Base-by-base conservation (phyloP, 768 basidiomycete species). In the Rhodotorula taiwanensis region DNA sequence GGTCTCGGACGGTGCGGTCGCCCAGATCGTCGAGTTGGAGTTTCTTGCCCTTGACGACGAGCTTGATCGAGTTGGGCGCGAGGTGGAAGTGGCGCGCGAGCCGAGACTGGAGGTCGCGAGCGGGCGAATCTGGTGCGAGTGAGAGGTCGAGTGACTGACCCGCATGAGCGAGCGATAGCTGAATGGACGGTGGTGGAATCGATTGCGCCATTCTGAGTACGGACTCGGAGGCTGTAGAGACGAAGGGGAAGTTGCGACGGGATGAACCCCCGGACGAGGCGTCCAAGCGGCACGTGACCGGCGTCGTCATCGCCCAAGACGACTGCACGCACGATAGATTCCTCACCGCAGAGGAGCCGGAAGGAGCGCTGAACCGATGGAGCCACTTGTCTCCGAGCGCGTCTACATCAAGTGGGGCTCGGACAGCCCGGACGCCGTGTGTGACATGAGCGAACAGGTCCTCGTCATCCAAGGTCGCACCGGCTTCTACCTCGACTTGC, bases 41-140 rank as follows among this genome's bases (percentile, higher is more conserved):
- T 43, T 63, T 66, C 56, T 65, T 58, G 20, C 67, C 70, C 43
- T 64, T 64, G 34, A 47, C 28, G 18, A 67, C n/a, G 33, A 69
- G 62, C 42, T 71, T 69, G 25, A 61, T 42, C 23, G 44, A 44
- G n/a, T 41, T 34, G 5, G 62, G 41, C 11, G 58, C 30, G 57
- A 71, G 64, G 33, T 33, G 8, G 53, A 62, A 62, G 18, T 52
- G 10, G 27, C 4, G 1, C 5, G 49, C n/a, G 41, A 68, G 62
- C 7, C 31, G 6, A 10, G 13, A 9, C 21, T 36, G 20, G 52
- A 67, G 52, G 8, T 42, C 27, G 31, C 55, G 42, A 42, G 54
- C n/a, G 3, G 51, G 28, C 36, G 60, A 25, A 16, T 49, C n/a
- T 15, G 41, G 31, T 16, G 42, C 10, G 41, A 58, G 42, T 5